Percentiles rank a stretch among this genome's conserved stretches.
Conservation (phyloP, 768 basidiomycete species). For the Suillus tomentosus region DNA sequence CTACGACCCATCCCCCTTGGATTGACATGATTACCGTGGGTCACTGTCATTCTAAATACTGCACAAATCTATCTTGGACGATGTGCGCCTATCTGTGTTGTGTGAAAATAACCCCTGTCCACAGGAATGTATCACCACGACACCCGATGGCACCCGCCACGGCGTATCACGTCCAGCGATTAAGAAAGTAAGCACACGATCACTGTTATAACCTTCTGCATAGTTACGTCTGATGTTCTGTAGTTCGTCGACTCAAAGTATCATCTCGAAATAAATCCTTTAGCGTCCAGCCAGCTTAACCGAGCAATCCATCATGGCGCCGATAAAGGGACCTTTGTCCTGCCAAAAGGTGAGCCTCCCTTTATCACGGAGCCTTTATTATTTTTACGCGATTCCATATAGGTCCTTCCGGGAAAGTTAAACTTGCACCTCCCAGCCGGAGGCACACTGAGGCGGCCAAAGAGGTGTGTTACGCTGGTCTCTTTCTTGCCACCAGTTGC, state of each 20-base stretch:
- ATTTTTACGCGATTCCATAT: background rate
- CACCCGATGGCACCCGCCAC: conserved; percentile 63
- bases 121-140: conserved; percentile 71
- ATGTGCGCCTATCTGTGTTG: conserved; percentile 33
- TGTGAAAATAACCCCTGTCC: conserved; percentile 21
- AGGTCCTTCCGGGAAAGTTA: conserved; percentile 33
- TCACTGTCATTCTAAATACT: conserved; percentile 28
- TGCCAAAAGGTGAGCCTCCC: conserved; percentile 51
- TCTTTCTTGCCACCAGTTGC: background rate
- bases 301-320: conserved; percentile 56
- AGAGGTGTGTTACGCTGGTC: conserved; percentile 15
- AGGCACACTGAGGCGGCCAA: conserved; percentile 13
- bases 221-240: background rate
- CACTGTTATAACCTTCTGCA: background rate
- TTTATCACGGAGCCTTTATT: background rate
- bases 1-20: conserved; percentile 54
- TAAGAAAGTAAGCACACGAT: conserved; percentile 71
- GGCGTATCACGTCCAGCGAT: conserved; percentile 79
- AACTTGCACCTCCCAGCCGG: conserved; percentile 19
- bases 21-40: conserved; percentile 46
- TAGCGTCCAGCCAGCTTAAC: conserved; percentile 50
- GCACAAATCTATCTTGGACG: conserved; percentile 9
- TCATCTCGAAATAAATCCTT: conserved; percentile 46
- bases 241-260: conserved; percentile 61
- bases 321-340: conserved; percentile 50